phyloP scores from a whole-genome alignment of 352 stramenopile species.

The Phytophthora tentaculata region DNA sequence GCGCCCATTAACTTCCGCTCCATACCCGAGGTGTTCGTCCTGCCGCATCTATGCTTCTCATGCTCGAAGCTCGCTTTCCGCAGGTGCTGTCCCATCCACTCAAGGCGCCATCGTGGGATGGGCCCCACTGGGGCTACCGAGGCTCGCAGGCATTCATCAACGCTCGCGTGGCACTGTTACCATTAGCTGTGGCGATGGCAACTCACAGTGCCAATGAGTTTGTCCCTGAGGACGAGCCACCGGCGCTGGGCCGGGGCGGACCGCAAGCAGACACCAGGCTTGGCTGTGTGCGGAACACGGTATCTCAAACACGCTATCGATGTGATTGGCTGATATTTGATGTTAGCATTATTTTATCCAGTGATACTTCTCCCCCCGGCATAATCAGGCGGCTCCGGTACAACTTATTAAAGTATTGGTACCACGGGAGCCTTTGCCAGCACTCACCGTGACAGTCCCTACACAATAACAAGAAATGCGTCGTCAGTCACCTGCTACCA shows the following conservation, averaged over 20 bases:
- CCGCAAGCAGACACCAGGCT: too few species aligned
- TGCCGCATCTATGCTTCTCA: constrained; percentile 27
- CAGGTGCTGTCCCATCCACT: constrained; percentile 28
- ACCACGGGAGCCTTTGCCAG: background rate
- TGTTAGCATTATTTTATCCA: background rate
- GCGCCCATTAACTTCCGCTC: constrained; percentile 23
- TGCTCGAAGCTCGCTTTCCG: constrained; percentile 16
- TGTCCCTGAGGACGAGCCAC: too few species aligned
- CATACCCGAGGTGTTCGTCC: constrained; percentile 1
- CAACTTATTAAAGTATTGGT: background rate
- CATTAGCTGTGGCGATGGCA: background rate
- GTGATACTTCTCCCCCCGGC: background rate
- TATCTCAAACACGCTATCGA: background rate
- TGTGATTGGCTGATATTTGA: too few species aligned
- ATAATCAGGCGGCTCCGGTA: background rate
- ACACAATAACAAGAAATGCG: too few species aligned
- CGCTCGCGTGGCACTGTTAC: background rate
- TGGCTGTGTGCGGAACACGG: background rate
- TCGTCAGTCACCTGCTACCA: too few species aligned
- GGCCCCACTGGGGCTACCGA: background rate
- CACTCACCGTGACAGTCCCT: background rate
- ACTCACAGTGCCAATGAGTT: background rate
- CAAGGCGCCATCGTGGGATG: constrained; percentile 22
- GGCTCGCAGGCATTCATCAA: background rate
- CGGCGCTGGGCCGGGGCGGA: too few species aligned